Conservation (phyloP, 768 basidiomycete species). For the Albatrellus ellisii region DNA sequence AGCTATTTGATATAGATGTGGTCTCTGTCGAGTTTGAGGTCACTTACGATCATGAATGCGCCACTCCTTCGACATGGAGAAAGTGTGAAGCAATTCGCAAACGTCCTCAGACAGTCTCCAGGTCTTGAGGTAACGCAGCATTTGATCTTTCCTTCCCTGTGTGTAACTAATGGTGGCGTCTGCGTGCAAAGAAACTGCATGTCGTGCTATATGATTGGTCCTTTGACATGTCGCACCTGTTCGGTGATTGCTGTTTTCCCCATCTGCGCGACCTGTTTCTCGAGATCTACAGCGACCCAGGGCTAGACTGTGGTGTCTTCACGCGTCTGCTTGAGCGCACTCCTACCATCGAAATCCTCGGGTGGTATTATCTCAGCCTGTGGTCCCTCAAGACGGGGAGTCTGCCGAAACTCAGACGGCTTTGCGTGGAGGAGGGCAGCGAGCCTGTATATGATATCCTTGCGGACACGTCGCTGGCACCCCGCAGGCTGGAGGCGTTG, state of each 20-base stretch:
- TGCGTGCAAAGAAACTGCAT: no score
- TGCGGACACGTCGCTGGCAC: not conserved
- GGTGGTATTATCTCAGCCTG: not conserved
- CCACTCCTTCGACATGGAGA: not conserved
- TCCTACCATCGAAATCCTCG: not conserved
- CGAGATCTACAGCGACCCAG: not conserved
- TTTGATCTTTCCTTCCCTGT: no score
- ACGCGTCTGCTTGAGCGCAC: not conserved
- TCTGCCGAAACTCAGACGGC: not conserved
- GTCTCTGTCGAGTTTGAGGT: not conserved
- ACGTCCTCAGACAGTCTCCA: not conserved
- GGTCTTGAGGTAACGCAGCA: not conserved
- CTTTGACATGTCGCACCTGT: not conserved
- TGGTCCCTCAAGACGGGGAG: not conserved
- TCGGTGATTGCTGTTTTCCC: not conserved
- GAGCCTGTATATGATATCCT: not conserved
- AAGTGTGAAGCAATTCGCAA: not conserved
- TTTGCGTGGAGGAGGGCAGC: not conserved
- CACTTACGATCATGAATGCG: not conserved
- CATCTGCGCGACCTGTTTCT: not conserved
- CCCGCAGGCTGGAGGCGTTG: not conserved
- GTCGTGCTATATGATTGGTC: not conserved
- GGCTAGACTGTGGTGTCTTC: not conserved
- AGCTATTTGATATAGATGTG: not conserved
- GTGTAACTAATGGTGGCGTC: no score